A percentile compares a stretch with the other conserved stretches of the same genome.
phyloP scores from a whole-genome alignment of 2,329 filamentous ascomycete genomes.

The Colletotrichum endophyticum region DNA sequence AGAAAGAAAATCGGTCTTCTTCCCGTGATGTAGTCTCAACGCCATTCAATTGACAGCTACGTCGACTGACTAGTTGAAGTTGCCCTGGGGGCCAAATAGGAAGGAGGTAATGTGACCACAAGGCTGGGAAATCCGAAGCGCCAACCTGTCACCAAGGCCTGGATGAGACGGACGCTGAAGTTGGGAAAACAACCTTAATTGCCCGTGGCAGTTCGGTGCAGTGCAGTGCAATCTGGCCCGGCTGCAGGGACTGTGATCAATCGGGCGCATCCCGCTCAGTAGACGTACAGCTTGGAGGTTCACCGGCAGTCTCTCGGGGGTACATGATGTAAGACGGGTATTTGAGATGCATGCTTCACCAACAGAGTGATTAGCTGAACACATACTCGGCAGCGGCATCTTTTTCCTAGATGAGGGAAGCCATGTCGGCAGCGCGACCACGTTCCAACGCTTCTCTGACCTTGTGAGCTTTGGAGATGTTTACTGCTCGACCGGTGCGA shows the following conservation, averaged over 20 bases:
- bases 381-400: neutral
- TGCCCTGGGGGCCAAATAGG: neutral
- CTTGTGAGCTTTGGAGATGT: neutral
- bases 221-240: neutral
- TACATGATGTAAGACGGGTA: neutral
- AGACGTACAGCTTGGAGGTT: neutral
- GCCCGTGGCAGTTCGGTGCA: neutral
- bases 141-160: neutral
- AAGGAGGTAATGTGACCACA: neutral
- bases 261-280: neutral
- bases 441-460: neutral
- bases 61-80: neutral
- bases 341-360: neutral
- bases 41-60: neutral
- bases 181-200: neutral
- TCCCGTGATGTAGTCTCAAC: neutral
- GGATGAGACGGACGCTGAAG: neutral
- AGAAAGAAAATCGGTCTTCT: neutral
- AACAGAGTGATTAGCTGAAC: neutral
- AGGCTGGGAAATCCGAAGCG: neutral
- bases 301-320: neutral
- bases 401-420: neutral
- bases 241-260: neutral
- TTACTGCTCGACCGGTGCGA: neutral
- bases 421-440: constrained; percentile 1